Conservation (phyloP, 208 protist species). For the Trypanosoma platydactyli region DNA sequence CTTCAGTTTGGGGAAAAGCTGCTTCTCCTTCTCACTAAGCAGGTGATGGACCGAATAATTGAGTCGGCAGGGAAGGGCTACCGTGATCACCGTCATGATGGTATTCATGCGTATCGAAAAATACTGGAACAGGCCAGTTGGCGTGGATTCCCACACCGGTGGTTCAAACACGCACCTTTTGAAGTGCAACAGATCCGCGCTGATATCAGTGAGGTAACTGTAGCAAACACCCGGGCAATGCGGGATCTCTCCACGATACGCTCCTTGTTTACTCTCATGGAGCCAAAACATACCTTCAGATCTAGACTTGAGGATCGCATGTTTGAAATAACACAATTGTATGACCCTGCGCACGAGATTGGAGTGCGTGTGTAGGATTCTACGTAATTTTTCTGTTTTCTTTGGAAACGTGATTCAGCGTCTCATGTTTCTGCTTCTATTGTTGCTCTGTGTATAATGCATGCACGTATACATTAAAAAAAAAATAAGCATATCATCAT, state of each 20-base stretch:
- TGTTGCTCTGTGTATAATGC: slow-evolving; percentile 21
- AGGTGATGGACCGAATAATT: slow-evolving; percentile 75
- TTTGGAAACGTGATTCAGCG: background rate
- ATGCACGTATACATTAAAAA: background rate
- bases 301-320: slow-evolving; percentile 62
- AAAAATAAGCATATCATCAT: slow-evolving; percentile 15
- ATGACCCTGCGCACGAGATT: slow-evolving; percentile 42
- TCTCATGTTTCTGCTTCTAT: slow-evolving; percentile 20
- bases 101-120: slow-evolving; percentile 52
- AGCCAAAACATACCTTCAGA: slow-evolving; percentile 76
- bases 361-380: background rate
- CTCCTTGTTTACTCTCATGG: slow-evolving; percentile 81
- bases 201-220: slow-evolving; percentile 69
- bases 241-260: slow-evolving; percentile 78
- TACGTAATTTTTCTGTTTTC: background rate
- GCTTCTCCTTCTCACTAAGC: slow-evolving; percentile 68
- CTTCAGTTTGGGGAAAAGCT: slow-evolving; percentile 82
- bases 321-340: slow-evolving; percentile 57
- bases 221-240: slow-evolving; percentile 79
- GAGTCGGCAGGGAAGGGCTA: slow-evolving; percentile 67
- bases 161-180: slow-evolving; percentile 90
- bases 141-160: slow-evolving; percentile 78
- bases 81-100: slow-evolving; percentile 64
- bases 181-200: slow-evolving; percentile 89
- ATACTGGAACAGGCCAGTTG: slow-evolving; percentile 64